Percentiles rank a stretch among this genome's conserved stretches.
Evolutionary conservation across 305 asterid genomes (phyloP).

Genomic region (Solanum aculeatissimum): DNA sequence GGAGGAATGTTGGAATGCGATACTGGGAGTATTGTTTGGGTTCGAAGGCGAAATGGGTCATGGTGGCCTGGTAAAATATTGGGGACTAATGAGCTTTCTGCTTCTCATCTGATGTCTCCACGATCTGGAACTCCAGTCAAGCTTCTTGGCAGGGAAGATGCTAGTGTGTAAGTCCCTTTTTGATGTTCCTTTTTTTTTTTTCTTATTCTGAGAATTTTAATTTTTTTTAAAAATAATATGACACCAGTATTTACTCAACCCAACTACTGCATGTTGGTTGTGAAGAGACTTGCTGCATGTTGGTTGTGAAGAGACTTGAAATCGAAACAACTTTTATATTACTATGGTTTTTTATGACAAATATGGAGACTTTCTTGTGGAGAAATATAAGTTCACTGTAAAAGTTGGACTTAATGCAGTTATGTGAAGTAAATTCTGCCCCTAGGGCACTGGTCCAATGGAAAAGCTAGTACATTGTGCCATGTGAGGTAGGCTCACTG

Average conservation of each 20-base stretch:
- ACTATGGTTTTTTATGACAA: neutral
- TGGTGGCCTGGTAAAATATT: conserved; percentile 99
- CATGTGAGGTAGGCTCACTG: neutral
- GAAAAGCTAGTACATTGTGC: neutral
- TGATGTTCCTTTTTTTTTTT: neutral
- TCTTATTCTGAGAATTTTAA: neutral
- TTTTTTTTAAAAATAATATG: neutral
- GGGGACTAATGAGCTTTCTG: conserved; percentile 73
- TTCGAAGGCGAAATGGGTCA: conserved; percentile 89
- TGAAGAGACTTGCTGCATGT: neutral
- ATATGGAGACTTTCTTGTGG: neutral
- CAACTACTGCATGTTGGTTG: neutral
- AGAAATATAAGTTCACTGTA: neutral
- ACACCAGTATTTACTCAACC: neutral
- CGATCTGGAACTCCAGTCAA: conserved; percentile 99
- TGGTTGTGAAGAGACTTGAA: neutral
- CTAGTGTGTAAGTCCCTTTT: conserved; percentile 73
- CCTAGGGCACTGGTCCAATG: neutral
- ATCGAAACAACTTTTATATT: neutral
- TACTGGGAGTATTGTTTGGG: conserved; percentile 98
- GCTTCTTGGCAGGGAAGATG: conserved; percentile 98
- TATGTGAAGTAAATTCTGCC: neutral
- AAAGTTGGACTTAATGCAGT: neutral
- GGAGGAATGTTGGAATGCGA: conserved; percentile 50
- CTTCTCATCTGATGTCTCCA: conserved; percentile 76